A percentile compares a stretch with the other conserved stretches of the same genome.
phyloP scores from a whole-genome alignment of 108 stramenopile genomes.

The Cyclotella cryptica region DNA sequence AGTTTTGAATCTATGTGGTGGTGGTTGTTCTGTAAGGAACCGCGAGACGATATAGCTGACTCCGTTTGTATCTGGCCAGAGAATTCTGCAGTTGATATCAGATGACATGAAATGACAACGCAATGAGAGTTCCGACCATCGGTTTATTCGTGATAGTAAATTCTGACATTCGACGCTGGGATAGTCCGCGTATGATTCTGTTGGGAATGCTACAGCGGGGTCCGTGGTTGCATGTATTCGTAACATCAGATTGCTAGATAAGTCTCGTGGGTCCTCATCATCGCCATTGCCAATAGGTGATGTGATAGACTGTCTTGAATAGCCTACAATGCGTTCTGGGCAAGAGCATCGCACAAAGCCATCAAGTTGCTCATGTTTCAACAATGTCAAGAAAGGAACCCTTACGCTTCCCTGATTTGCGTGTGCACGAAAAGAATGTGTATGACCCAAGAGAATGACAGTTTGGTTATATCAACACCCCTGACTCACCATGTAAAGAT shows the following conservation, averaged over 20 bases:
- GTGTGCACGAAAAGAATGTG: not conserved
- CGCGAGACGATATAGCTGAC: conserved; percentile 41
- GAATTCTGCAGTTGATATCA: conserved; percentile 25
- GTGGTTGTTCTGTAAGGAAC: conserved; percentile 59
- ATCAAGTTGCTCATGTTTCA: conserved; percentile 62
- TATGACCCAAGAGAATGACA: too few species aligned
- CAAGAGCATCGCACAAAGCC: conserved; percentile 64
- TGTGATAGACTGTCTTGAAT: conserved; percentile 25
- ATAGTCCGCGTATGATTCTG: conserved; percentile 29
- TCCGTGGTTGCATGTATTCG: conserved; percentile 28
- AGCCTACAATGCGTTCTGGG: conserved; percentile 69
- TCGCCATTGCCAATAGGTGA: conserved; percentile 2
- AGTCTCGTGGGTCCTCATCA: not conserved
- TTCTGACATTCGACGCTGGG: conserved; percentile 8
- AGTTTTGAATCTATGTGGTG: conserved; percentile 55
- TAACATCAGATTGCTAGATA: not conserved
- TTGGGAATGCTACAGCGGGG: conserved; percentile 15
- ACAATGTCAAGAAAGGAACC: conserved; percentile 67
- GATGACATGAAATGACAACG: not conserved
- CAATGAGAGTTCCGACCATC: conserved; percentile 22
- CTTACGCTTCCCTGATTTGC: conserved; percentile 45
- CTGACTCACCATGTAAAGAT: conserved; percentile 51
- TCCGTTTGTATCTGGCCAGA: conserved; percentile 44
- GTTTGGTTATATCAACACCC: too few species aligned
- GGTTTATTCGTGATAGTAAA: conserved; percentile 12